These are phyloP conservation scores for Umbelopsis vinacea DNA, from an alignment of 192 early-diverging fungal genomes.

Conservation along the genomic window DNA sequence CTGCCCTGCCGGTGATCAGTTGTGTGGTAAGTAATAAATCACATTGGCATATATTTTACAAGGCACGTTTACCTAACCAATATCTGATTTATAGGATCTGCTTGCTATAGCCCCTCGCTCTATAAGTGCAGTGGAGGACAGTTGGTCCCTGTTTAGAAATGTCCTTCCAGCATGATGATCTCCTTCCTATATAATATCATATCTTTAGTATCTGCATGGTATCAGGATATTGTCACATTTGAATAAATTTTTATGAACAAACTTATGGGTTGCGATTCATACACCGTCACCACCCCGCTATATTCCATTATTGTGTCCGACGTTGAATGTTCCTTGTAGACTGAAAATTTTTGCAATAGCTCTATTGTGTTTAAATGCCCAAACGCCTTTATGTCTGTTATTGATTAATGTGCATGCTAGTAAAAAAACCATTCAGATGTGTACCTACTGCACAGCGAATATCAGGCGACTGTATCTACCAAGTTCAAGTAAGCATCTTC, in stretches of 20 bases:
- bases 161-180: background rate
- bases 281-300: background rate
- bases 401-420: background rate
- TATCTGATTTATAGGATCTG: background rate
- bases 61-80: background rate
- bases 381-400: background rate
- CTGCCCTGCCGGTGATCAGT: background rate
- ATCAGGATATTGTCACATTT: background rate
- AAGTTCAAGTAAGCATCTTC: no score
- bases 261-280: background rate
- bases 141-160: background rate
- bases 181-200: background rate
- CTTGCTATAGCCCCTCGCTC: slow-evolving; percentile 18
- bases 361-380: background rate
- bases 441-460: background rate
- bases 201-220: background rate
- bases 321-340: no score
- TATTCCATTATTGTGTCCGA: slow-evolving; percentile 1
- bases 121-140: slow-evolving; percentile 7
- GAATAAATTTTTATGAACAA: background rate
- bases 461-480: no score
- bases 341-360: background rate
- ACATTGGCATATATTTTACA: background rate
- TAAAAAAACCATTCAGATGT: background rate
- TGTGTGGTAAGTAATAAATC: slow-evolving; percentile 1